Evolutionary conservation across 768 basidiomycete genomes (phyloP), one percentile per base, ranked within the genome.

Genomic region (Macrocybe gigantea): DNA sequence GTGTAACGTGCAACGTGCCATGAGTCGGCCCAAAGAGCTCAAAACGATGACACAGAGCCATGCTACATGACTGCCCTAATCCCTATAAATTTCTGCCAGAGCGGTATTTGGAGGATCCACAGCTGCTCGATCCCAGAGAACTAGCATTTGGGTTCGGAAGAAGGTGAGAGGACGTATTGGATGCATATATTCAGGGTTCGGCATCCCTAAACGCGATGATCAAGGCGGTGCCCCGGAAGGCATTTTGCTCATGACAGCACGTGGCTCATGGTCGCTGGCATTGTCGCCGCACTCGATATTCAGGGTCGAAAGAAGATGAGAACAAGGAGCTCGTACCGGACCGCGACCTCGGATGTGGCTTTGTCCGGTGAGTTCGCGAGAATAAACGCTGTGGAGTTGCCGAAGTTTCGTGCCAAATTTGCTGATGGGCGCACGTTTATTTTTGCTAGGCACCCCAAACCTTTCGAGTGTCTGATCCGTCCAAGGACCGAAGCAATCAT

Each of bases 71-170:
- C 45, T 81, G 73, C 55, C 57, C 68, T 9, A 58, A 77, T 33
- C 74, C 79, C 12, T 62, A 71, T 7, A 53, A 45, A 34, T 82
- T 81, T 60, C 60, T 57, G 14, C 80, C 80, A 3, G 74, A 79
- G 38, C 70, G 80, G 45, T 77, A 74, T 57, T 49, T 72, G 42
- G 64, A 70, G 7, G 64, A 69, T 41, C 56, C 62, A 13, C 53
- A 60, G 36, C 61, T 71, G 33, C 65, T 66, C 13, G 72, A 79
- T 59, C 77, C 79, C 32, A 63, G 69, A 32, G 69, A 71, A 33
- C 56, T 77, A 34, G 67, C 78, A 13, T 82, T 80, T 53, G 80
- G 79, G 6, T 82, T 82, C 60, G 80, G 80, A 31, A 67, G 79
- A 47, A 65, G 77, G 75, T 76, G 49, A 60, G 64, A 45, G 29